Base-by-base conservation (phyloP, 2,329 filamentous ascomycete species). In the Ilyonectria mors-panacis region DNA sequence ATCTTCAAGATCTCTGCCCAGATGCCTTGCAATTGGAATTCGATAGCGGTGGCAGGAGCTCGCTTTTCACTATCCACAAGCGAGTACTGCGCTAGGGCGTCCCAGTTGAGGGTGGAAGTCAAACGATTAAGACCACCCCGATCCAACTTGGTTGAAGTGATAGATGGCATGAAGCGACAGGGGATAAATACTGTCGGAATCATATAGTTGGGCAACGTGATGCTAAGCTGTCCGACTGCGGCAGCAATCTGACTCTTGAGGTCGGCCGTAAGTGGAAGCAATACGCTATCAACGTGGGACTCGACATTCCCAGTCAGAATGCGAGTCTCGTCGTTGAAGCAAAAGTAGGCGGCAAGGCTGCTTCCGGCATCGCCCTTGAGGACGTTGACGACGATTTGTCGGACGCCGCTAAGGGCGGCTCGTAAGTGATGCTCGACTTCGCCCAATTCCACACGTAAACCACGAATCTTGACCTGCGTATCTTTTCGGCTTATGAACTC, bases 381-480 rank as follows among this genome's bases (percentile, higher is more conserved):
- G 10, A 63, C 45, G 10, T 68, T 58, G 13, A 51, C 62, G 6
- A 47, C 62, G 15, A 63, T 55, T 4, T 45, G 30, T 1, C 28
- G 26, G 1, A 37, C 56, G 15, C 50, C 54, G 12, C 26, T 28
- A 23, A 67, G 30, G 3, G 37, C 30, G 1, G 59, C 51, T 44
- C 37, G 53, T n/a, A 72, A 57, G 10, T 65, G 56, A 28, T 71
- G 44, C 47, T 67, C 66, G 33, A 67, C 47, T 33, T 70, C 68
- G 17, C 63, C 66, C 78, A 63, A 39, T 39, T 39, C 37, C 12
- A 39, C 37, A n/a, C 86, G 74, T 61, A 83, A 87, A 48, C 89
- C 88, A 33, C 83, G 81, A 21, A 89, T 77, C 72, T 89, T 89
- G 45, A 89, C 81, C 73, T 89, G 87, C 0, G 79, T 81, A 70